Evolutionary conservation across 108 stramenopile genomes (phyloP).

Genomic region (Conticribra guillardii): DNA sequence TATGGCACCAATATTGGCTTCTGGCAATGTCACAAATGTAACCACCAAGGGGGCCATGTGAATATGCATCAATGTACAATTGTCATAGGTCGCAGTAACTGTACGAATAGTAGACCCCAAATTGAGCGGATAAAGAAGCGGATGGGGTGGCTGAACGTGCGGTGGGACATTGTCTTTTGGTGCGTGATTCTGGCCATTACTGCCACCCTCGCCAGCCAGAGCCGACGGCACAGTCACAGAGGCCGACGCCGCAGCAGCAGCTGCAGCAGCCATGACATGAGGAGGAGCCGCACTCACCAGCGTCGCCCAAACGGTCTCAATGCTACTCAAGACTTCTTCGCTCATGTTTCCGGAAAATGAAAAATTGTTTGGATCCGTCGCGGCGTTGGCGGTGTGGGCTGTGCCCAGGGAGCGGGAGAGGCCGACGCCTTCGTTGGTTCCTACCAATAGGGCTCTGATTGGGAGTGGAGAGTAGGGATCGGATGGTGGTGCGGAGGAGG

Average conservation of each 20-base stretch:
- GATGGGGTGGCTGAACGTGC: slow-evolving; percentile 45
- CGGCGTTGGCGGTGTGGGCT: slow-evolving; percentile 19
- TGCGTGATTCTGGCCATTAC: too few relatives aligned
- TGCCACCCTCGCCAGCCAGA: too few relatives aligned
- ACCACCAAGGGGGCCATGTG: slow-evolving; percentile 54
- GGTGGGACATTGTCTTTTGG: neutral
- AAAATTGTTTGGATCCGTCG: slow-evolving; percentile 1
- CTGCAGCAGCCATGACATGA: slow-evolving; percentile 43
- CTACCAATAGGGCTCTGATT: slow-evolving; percentile 49
- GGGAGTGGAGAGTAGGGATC: slow-evolving; percentile 10
- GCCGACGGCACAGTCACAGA: too few relatives aligned
- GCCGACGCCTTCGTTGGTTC: slow-evolving; percentile 54
- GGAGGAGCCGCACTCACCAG: slow-evolving; percentile 46
- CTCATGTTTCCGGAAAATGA: slow-evolving; percentile 26
- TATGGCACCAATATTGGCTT: slow-evolving; percentile 43
- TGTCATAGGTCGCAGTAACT: slow-evolving; percentile 42
- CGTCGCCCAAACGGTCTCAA: slow-evolving; percentile 55
- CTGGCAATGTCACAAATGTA: slow-evolving; percentile 37
- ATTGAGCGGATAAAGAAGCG: slow-evolving; percentile 33
- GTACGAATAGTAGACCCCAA: slow-evolving; percentile 31
- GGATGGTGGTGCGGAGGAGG: neutral
- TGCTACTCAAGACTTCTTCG: slow-evolving; percentile 46
- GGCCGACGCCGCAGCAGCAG: slow-evolving; percentile 4
- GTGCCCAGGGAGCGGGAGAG: slow-evolving; percentile 57
- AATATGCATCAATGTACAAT: slow-evolving; percentile 47